Base-by-base conservation (phyloP, 768 basidiomycete species). In the Termitomyces heimii region DNA sequence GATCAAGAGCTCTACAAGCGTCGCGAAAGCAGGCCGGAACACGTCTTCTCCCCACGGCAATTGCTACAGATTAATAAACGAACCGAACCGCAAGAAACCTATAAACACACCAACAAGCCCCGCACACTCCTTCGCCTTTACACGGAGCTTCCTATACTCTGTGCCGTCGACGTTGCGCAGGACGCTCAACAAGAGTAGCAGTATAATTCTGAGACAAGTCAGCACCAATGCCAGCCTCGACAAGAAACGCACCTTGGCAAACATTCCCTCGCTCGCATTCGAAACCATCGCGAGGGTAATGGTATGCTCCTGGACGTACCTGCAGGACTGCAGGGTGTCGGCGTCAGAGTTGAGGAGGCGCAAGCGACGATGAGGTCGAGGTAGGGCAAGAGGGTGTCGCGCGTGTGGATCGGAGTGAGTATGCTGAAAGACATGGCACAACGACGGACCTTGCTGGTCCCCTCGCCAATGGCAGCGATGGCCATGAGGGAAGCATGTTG, bases 41-140 rank as follows among this genome's bases (percentile, higher is more conserved):
- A 87, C 73, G 22, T 94, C 87, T 6, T n/a, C 84, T 78, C 0
- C 92, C 92, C 9, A 94, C 93, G 10, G 93, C 92, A 53, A 92
- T 90, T 2, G 91, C 92, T 94, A 57, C 1, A 61, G 13, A 2
- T 2, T 1, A 9, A 32, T 5, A 1, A 18, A 37, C 9, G 35
- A 4, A 6, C 9, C 35, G 0, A 3, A 12, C 1, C 10, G 8
- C 29, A 34, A 9, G 1, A 34, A 10, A 1, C 1, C n/a, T n/a
- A n/a, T n/a, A n/a, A 14, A 69, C 82, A 16, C 40, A 92, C 92
- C 92, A 59, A 92, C 88, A 22, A 93, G 74, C 9, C 89, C 89
- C 0, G 90, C 92, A 68, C 92, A 94, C 66, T 95, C 93, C 89
- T 95, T 94, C 0, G 91, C 90, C 66, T 94, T 92, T 40, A 84